Evolutionary conservation across 1,284 basidiomycete genomes (phyloP).

Genomic region (Heterobasidion occidentale): DNA sequence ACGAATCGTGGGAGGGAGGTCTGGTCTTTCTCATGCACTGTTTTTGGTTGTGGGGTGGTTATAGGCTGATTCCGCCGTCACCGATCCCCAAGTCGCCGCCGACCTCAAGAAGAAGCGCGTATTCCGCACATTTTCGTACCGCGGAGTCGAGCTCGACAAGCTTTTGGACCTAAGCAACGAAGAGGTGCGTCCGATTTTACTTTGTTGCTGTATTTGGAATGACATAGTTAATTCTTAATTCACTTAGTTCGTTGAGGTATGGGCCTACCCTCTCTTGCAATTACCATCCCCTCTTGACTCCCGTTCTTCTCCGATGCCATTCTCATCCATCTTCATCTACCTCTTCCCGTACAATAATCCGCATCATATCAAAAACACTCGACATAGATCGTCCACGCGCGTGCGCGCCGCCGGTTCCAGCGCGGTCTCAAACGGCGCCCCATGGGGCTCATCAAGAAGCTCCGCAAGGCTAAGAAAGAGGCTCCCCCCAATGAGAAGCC

Average conservation of each 20-base stretch:
- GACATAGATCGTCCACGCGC: slow-evolving; percentile 90
- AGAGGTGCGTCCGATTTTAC: slow-evolving; percentile 48
- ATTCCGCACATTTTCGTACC: slow-evolving; percentile 99
- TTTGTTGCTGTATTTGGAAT: neutral
- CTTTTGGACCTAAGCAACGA: slow-evolving; percentile 96
- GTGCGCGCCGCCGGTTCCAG: slow-evolving; percentile 98
- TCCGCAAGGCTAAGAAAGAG: slow-evolving; percentile 99
- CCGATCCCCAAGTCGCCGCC: slow-evolving; percentile 84
- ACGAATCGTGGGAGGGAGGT: neutral
- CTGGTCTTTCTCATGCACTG: slow-evolving; percentile 9
- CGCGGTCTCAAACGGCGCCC: slow-evolving; percentile 98
- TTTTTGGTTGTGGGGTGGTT: slow-evolving; percentile 4
- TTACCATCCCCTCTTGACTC: slow-evolving; percentile 13
- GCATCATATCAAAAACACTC: neutral
- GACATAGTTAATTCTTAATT: neutral
- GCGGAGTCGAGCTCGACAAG: slow-evolving; percentile 95
- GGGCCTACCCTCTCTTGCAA: neutral
- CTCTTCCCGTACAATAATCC: neutral
- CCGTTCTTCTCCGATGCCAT: no score
- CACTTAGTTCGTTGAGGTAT: slow-evolving; percentile 67
- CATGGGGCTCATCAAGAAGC: slow-evolving; percentile 99
- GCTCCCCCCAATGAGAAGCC: slow-evolving; percentile 98
- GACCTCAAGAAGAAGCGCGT: slow-evolving; percentile 97
- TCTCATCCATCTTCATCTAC: no score
- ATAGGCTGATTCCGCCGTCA: slow-evolving; percentile 73